Evolutionary conservation across 768 basidiomycete species (phyloP).

Genomic region (Suillus cothurnatus): DNA sequence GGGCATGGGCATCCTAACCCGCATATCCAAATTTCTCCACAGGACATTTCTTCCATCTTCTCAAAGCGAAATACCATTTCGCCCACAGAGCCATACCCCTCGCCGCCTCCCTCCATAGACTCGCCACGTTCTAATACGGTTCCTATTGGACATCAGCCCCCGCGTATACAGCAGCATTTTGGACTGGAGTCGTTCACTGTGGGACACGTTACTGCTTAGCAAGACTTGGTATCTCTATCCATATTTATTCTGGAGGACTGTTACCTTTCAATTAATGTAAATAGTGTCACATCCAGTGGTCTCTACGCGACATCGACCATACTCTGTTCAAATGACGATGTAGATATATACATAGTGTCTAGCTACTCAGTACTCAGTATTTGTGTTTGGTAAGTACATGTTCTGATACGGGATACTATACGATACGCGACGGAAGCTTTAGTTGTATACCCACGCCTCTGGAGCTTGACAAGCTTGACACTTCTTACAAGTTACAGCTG

Average conservation of each 20-base stretch:
- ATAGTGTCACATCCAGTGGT: background rate
- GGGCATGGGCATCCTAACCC: constrained; percentile 13
- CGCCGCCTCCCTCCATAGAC: constrained; percentile 43
- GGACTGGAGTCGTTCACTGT: constrained; percentile 14
- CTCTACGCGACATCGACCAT: background rate
- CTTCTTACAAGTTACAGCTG: background rate
- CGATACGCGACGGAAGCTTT: background rate
- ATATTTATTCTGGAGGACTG: constrained; percentile 25
- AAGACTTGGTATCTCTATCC: constrained; percentile 16
- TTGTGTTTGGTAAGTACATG: background rate
- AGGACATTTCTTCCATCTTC: constrained; percentile 21
- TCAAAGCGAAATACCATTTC: constrained; percentile 28
- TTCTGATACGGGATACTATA: background rate
- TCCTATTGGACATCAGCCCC: constrained; percentile 17
- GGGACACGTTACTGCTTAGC: constrained; percentile 19
- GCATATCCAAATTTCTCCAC: constrained; percentile 19
- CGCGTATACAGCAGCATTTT: constrained; percentile 7
- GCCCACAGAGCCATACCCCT: constrained; percentile 49
- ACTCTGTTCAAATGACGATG: background rate
- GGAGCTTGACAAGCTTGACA: background rate
- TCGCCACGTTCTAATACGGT: constrained; percentile 22
- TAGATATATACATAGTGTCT: background rate
- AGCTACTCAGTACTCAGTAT: background rate
- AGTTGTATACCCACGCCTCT: background rate
- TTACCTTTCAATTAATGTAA: background rate